These are phyloP conservation scores for Rhizomucor miehei DNA, from an alignment of 371 early-diverging fungal genomes.

Conservation along the genomic window DNA sequence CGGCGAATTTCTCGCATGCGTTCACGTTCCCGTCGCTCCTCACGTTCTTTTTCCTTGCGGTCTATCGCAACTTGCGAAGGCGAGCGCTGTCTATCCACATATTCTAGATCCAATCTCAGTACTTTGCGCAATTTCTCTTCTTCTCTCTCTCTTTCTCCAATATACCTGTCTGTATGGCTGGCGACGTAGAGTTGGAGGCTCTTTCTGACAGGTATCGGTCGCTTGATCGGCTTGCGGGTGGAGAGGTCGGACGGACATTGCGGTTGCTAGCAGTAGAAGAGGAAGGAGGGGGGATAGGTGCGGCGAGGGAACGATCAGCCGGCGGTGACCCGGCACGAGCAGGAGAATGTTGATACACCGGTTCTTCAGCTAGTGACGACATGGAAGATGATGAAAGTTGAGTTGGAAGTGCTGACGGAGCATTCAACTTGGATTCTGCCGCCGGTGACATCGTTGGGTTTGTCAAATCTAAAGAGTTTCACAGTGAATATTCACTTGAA, in stretches of 20 bases:
- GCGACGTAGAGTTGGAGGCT: no score
- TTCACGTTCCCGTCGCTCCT: conserved; percentile 38
- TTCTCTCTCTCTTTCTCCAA: not conserved
- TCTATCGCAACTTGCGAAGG: not conserved
- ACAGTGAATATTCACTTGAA: not conserved
- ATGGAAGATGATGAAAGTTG: not conserved
- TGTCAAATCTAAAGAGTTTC: not conserved
- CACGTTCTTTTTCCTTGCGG: conserved; percentile 6
- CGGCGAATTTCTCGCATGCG: conserved; percentile 29
- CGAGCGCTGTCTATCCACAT: not conserved
- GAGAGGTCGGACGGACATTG: not conserved
- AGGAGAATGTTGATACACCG: not conserved
- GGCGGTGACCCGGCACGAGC: not conserved
- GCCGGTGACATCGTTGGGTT: not conserved
- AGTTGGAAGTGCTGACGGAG: not conserved
- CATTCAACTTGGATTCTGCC: no score
- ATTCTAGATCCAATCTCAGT: no score
- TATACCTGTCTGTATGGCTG: not conserved
- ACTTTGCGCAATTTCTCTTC: not conserved
- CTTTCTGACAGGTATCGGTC: no score
- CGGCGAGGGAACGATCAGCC: not conserved
- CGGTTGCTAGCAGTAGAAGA: not conserved
- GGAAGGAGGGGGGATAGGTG: not conserved
- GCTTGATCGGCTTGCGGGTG: not conserved
- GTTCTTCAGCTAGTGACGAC: not conserved